phyloP scores from a whole-genome alignment of 31 red algal species.

The Endocladia muricata region DNA sequence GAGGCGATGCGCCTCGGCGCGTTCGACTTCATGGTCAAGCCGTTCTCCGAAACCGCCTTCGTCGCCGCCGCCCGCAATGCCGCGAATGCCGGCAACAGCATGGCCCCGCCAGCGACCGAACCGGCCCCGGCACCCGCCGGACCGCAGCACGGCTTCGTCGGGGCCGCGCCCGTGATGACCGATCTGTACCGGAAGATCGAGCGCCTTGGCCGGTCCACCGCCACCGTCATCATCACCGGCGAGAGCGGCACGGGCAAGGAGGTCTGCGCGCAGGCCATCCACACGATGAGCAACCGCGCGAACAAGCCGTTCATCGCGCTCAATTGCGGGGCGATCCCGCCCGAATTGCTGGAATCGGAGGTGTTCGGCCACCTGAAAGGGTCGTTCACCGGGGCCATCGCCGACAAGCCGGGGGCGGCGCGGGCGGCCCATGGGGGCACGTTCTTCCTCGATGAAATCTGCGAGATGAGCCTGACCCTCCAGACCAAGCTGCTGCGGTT shows the following conservation, averaged over 20 bases:
- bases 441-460: constrained; percentile 22
- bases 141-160: not conserved
- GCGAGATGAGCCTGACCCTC: not conserved
- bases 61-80: not conserved
- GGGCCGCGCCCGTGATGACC: not conserved
- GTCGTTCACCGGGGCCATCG: constrained; percentile 12
- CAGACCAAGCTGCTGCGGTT: not conserved
- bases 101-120: not conserved
- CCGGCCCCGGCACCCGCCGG: not conserved
- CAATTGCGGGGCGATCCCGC: constrained; percentile 4
- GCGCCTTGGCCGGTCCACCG: not conserved
- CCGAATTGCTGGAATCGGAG: not conserved
- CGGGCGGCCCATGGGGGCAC: not conserved
- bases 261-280: not conserved
- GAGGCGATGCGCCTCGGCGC: not conserved
- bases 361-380: constrained; percentile 28
- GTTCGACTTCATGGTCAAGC: not conserved
- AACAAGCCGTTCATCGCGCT: constrained; percentile 10
- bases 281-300: not conserved
- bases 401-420: not conserved
- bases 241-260: constrained; percentile 33
- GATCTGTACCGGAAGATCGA: not conserved
- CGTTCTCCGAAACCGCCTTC: not conserved
- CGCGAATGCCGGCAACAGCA: not conserved
- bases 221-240: constrained; percentile 1